Evolutionary conservation across 192 early-diverging fungal species (phyloP).

Genomic region (Ambispora gerdemannii): DNA sequence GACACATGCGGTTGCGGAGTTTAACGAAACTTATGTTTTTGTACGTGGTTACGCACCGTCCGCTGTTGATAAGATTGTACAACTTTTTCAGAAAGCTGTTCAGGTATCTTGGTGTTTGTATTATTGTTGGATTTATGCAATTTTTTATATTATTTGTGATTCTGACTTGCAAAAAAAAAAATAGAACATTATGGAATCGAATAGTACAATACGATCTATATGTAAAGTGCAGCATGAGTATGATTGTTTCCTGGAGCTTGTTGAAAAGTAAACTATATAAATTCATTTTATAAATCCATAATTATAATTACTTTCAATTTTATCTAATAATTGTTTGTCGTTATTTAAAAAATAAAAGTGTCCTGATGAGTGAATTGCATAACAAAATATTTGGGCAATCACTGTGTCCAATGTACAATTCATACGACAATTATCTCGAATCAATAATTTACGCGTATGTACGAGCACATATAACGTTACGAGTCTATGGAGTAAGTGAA

Average conservation of each 20-base stretch:
- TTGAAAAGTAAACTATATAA: constrained; percentile 47
- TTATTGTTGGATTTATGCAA: too few relatives aligned
- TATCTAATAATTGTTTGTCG: too few relatives aligned
- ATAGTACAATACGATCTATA: constrained; percentile 28
- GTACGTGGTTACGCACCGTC: constrained; percentile 49
- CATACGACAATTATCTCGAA: constrained; percentile 44
- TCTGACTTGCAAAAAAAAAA: too few relatives aligned
- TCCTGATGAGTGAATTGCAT: too few relatives aligned
- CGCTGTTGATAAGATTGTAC: constrained; percentile 48
- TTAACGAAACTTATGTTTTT: constrained; percentile 53
- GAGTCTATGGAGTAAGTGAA: constrained; percentile 40
- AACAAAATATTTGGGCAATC: constrained; percentile 53
- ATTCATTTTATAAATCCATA: neutral
- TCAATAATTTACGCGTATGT: constrained; percentile 38
- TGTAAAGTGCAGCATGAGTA: constrained; percentile 41
- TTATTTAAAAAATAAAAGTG: too few relatives aligned
- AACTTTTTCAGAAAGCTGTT: constrained; percentile 46
- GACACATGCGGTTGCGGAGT: constrained; percentile 45
- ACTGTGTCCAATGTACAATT: constrained; percentile 38
- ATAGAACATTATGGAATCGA: constrained; percentile 29
- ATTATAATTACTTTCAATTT: too few relatives aligned
- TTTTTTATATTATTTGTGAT: too few relatives aligned
- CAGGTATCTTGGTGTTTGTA: constrained; percentile 42
- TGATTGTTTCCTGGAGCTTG: constrained; percentile 43
- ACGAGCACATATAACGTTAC: constrained; percentile 34